Percentiles rank a stretch among this genome's conserved stretches.
phyloP scores from a whole-genome alignment of 108 stramenopile genomes.

The Discostella stelligeroides region DNA sequence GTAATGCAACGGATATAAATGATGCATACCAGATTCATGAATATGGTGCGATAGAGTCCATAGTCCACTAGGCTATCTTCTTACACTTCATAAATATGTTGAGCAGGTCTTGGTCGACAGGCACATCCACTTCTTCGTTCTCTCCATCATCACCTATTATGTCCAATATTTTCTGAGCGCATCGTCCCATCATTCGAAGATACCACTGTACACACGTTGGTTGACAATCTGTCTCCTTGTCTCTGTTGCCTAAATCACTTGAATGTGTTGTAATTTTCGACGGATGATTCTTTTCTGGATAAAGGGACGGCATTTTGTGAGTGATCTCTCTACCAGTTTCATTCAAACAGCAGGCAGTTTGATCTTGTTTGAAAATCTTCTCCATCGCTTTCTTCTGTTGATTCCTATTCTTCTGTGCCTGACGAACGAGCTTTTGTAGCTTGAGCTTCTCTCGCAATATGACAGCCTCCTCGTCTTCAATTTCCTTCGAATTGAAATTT shows the following conservation, averaged over 20 bases:
- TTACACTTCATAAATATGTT: slow-evolving; percentile 18
- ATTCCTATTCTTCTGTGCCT: slow-evolving; percentile 37
- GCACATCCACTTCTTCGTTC: slow-evolving; percentile 5
- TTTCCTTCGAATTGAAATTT: slow-evolving; percentile 11
- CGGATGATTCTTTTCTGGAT: slow-evolving; percentile 32
- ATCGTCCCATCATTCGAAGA: slow-evolving; percentile 41
- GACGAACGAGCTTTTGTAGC: slow-evolving; percentile 23
- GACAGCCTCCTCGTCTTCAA: slow-evolving; percentile 20
- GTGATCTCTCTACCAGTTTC: background rate
- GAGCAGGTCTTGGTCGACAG: slow-evolving; percentile 21
- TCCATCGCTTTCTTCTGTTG: slow-evolving; percentile 47
- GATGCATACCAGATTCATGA: too few relatives aligned
- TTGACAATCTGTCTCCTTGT: slow-evolving; percentile 1
- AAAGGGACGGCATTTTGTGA: slow-evolving; percentile 17
- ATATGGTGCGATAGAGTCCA: too few relatives aligned
- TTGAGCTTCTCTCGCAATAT: slow-evolving; percentile 48
- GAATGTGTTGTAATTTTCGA: slow-evolving; percentile 10
- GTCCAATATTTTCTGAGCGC: slow-evolving; percentile 44
- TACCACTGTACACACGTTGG: slow-evolving; percentile 46
- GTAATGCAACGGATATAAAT: too few relatives aligned
- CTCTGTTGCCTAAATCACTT: slow-evolving; percentile 1
- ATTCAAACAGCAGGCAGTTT: background rate
- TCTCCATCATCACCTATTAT: slow-evolving; percentile 39
- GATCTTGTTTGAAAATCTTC: slow-evolving; percentile 20
- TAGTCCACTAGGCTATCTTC: slow-evolving; percentile 7